Percentiles rank a stretch among this genome's conserved stretches.
Conservation (phyloP, 805 yeast genomes). For the Jamesozyma spencerorum region DNA sequence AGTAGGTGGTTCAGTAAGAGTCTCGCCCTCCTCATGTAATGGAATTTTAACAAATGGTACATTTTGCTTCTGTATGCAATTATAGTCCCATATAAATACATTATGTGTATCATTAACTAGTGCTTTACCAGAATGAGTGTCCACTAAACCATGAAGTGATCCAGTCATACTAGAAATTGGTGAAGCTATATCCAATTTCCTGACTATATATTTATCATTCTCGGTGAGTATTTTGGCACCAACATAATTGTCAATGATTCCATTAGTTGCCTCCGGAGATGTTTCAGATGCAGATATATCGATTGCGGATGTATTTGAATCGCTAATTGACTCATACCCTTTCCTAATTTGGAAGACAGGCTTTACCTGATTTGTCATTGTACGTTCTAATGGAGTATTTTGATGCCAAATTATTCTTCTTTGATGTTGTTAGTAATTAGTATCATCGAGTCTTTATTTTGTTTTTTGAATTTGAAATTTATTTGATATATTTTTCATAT, state of each 20-base stretch:
- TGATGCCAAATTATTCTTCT: no score
- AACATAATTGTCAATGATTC: slow-evolving; percentile 1
- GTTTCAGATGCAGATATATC: background rate
- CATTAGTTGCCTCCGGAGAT: slow-evolving; percentile 2
- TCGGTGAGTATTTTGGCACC: slow-evolving; percentile 21
- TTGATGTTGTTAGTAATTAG: no score
- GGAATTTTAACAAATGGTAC: slow-evolving; percentile 34
- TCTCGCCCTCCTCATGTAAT: slow-evolving; percentile 19
- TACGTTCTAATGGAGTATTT: no score
- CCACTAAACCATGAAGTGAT: slow-evolving; percentile 31
- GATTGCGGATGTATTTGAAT: background rate
- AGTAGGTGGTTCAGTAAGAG: slow-evolving; percentile 13
- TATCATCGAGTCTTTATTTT: no score
- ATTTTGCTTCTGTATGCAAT: slow-evolving; percentile 43
- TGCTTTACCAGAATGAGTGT: slow-evolving; percentile 34
- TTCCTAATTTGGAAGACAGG: slow-evolving; percentile 28
- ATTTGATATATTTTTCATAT: no score
- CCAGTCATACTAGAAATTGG: slow-evolving; percentile 6
- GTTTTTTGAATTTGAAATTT: no score
- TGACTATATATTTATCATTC: slow-evolving; percentile 25
- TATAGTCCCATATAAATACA: slow-evolving; percentile 61
- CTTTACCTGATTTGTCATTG: background rate
- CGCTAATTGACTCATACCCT: slow-evolving; percentile 11
- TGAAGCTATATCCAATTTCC: slow-evolving; percentile 16
- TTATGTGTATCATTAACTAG: slow-evolving; percentile 41